phyloP scores from a whole-genome alignment of 192 early-diverging fungal genomes.

The Phycomyces blakesleeanus region DNA sequence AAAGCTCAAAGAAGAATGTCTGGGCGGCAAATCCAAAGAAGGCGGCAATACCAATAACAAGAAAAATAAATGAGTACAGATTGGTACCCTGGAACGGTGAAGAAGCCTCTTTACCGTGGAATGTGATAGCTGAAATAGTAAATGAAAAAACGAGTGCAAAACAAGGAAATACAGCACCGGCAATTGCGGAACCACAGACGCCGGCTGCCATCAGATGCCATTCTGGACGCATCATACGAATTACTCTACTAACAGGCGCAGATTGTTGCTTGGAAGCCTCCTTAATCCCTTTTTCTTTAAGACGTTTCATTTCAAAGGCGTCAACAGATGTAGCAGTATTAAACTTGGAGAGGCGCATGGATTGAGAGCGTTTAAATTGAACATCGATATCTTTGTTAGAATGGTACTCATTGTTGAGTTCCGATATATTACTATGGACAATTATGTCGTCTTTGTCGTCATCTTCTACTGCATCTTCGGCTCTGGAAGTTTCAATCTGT shows the following conservation, averaged over 20 bases:
- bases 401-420: constrained; percentile 1
- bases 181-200: constrained; percentile 55
- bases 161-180: constrained; percentile 74
- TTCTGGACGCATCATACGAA: constrained; percentile 52
- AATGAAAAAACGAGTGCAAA: constrained; percentile 58
- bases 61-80: constrained; percentile 30
- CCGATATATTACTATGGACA: not conserved
- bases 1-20: constrained; percentile 20
- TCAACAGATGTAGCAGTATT: constrained; percentile 15
- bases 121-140: constrained; percentile 47
- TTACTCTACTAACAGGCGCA: constrained; percentile 51
- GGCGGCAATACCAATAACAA: constrained; percentile 22
- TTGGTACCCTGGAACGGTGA: constrained; percentile 31
- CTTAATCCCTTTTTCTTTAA: constrained; percentile 34
- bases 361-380: not conserved
- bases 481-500: constrained; percentile 46
- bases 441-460: constrained; percentile 20
- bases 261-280: constrained; percentile 38
- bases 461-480: constrained; percentile 27
- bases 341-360: constrained; percentile 10
- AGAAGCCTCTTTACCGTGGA: not conserved
- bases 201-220: constrained; percentile 55
- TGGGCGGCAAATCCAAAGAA: constrained; percentile 11
- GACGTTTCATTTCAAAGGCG: constrained; percentile 33
- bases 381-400: not conserved